Evolutionary conservation across 2,329 filamentous ascomycete genomes (phyloP), one percentile per base, ranked within the genome.

Genomic region (Penicillium nordicum): DNA sequence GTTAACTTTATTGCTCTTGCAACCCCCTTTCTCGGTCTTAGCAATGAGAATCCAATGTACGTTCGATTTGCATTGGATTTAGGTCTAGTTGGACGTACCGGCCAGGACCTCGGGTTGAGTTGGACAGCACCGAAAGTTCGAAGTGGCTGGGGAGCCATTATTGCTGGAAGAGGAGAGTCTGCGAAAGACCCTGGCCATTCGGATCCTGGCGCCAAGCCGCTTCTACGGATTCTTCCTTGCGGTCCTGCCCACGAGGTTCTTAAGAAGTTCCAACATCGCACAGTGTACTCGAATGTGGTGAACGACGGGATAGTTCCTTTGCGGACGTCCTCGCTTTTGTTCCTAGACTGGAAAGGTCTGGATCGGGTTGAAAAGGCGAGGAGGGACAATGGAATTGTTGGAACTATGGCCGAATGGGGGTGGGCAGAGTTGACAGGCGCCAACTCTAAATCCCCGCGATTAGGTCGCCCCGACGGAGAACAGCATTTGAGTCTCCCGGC

Each of bases 21-120:
- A 16, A 88, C 92, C 0, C 93, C 93, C 0, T 91, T 97, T 63
- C 78, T 97, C 1, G 93, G 93, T 0, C 78, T 97, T 37, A 97
- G 93, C 73, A 97, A 99, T 71, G 94, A 99, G 71, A 99, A 99
- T 66, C 94, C 94, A 0, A 81, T 97, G 55, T 99, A 99, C 71
- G 90, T 99, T 74, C 96, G 92, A 68, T 97, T 99, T 72, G 94
- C 94, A 0, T 79, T 99, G 4, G 94, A 99, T 71, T 96, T 97
- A 76, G 94, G 94, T 0, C 82, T 99, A 1, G 93, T 99, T 14
- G 94, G 94, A n/a, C 84, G 93, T 52, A 97, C 94, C 3, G 94
- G 94, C 8, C 91, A 97, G 73, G 94, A 99, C 76, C 81, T 99
- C 9, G 94, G 94, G 23, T 78, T 99, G 59, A 96, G 92, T 1